Base-by-base conservation (phyloP, 805 yeast species). In the Hermanozyma aechmeae region DNA sequence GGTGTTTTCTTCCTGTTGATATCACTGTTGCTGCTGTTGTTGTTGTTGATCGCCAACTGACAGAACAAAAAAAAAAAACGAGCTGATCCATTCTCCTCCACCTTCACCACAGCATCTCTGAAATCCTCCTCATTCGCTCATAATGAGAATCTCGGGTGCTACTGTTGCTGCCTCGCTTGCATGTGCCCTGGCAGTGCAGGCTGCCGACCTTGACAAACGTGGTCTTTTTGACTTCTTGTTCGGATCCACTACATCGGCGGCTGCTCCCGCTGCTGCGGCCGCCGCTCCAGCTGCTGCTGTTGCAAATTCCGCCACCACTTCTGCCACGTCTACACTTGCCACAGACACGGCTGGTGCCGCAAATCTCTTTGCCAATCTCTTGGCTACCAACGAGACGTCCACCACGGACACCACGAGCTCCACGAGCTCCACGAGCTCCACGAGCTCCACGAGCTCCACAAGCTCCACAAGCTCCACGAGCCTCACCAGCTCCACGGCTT, bases 251-350 rank as follows among this genome's bases (percentile, higher is more conserved):
- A 24, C 24, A 3, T 6, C 26, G 3, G 10, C 26, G 10, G 24
- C 27, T 10, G 14, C 25, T 11, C 13, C 16, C 22, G 15, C 26
- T 23, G 19, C 28, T 16, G 16, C 28, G 6, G n/a, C n/a, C n/a
- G n/a, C n/a, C n/a, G 21, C 31, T 24, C 15, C 25, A 10, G 13
- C 15, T 4, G 13, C 6, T 13, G 12, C 28, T 9, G 14, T 26
- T 14, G 12, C 26, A 9, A 29, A 5, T n/a, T 21, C 26, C 7
- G n/a, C 15, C 15, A 16, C 30, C 11, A 13, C 16, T 17, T 20
- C 28, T n/a, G 29, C 10, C 16, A 21, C 28, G 12, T 16, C 13
- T n/a, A 13, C 15, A 22, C 29, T n/a, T 28, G 10, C 16, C 17
- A n/a, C 30, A 22, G 25, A 9, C 19, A 9, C 20, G 11, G 13